Percentiles rank a stretch among this genome's conserved stretches.
Evolutionary conservation across 2,329 filamentous ascomycete genomes (phyloP).

Genomic region (Trichophyton simii): DNA sequence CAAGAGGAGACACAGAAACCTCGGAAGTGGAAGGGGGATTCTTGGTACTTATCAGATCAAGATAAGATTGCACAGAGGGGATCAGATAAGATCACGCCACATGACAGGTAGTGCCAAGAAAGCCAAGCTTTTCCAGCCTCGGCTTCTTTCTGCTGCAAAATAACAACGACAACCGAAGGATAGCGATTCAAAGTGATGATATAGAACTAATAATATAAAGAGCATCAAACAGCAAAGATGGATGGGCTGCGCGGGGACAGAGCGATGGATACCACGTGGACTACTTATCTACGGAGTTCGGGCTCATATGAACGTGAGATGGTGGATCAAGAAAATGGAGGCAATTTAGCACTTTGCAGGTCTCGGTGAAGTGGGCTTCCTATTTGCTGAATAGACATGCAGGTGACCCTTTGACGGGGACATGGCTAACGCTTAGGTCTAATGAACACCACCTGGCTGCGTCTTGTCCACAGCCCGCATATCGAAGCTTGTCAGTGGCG

Average conservation of each 20-base stretch:
- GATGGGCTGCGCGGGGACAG: background rate
- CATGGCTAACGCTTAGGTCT: background rate
- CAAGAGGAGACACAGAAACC: background rate
- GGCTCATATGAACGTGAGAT: too few relatives aligned
- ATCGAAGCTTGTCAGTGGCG: background rate
- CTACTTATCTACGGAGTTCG: background rate
- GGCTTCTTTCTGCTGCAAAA: background rate
- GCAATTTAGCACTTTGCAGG: background rate
- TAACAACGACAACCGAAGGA: background rate
- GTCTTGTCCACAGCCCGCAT: background rate
- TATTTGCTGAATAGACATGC: background rate
- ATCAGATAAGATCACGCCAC: conserved; percentile 3
- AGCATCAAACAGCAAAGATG: too few relatives aligned
- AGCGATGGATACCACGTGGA: background rate
- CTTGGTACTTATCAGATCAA: background rate
- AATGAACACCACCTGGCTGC: background rate
- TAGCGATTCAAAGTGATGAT: too few relatives aligned
- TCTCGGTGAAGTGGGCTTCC: background rate
- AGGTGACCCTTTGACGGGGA: background rate
- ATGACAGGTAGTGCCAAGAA: background rate
- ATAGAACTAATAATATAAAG: too few relatives aligned
- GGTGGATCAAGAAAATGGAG: background rate
- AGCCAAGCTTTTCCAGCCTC: background rate
- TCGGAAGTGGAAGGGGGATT: background rate
- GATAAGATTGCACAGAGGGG: background rate